Percentiles rank a stretch among this genome's conserved stretches.
These are phyloP conservation scores for Chlorophyllum brunneum DNA, from an alignment of 768 basidiomycete species.

Conservation along the genomic window DNA sequence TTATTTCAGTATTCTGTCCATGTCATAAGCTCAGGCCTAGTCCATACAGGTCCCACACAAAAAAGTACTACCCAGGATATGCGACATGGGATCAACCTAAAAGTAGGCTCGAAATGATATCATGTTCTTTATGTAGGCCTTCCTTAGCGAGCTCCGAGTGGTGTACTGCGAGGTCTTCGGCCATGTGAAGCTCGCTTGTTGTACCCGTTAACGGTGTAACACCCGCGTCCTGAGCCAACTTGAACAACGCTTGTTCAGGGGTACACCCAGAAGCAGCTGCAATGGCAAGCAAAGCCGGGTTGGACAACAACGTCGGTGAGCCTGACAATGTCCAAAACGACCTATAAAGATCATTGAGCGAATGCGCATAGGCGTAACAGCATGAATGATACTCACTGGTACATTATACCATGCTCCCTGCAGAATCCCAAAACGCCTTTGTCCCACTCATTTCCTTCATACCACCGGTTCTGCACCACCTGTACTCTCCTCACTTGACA, in stretches of 20 bases:
- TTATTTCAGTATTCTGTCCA: too few species aligned
- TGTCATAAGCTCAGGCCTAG: too few species aligned
- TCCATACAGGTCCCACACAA: too few species aligned
- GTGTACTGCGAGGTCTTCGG: constrained; percentile 13
- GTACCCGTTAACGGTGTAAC: constrained; percentile 78
- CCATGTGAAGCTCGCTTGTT: constrained; percentile 62
- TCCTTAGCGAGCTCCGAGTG: constrained; percentile 7
- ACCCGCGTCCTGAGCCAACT: constrained; percentile 60
- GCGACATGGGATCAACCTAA: background rate
- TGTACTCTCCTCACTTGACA: constrained; percentile 54
- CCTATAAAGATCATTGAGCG: constrained; percentile 30
- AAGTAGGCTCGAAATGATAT: background rate
- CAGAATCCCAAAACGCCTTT: constrained; percentile 62
- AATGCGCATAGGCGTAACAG: background rate
- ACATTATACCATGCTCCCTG: constrained; percentile 56
- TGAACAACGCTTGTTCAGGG: constrained; percentile 64
- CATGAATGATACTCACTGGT: constrained; percentile 49
- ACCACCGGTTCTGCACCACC: constrained; percentile 85
- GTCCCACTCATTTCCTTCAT: constrained; percentile 78
- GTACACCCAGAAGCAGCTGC: constrained; percentile 48
- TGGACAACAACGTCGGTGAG: constrained; percentile 58
- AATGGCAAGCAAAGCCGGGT: constrained; percentile 41
- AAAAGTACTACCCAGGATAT: too few species aligned
- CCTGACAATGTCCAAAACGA: constrained; percentile 88
- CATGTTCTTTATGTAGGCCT: constrained; percentile 4